Evolutionary conservation across 2,329 filamentous ascomycete genomes (phyloP).

Genomic region (Peltaster fructicola): DNA sequence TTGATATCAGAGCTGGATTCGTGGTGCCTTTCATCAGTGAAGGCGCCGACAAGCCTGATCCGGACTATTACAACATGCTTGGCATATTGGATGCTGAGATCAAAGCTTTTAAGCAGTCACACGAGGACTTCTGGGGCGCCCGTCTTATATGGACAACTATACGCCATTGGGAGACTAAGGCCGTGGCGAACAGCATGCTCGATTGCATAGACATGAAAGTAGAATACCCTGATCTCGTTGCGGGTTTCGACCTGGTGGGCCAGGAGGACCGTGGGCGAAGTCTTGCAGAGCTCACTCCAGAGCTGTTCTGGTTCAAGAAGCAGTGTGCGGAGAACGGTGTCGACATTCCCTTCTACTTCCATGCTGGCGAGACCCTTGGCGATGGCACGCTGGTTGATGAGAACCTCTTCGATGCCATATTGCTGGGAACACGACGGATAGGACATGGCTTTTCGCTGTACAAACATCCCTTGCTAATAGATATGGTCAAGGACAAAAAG

Average conservation of each 20-base stretch:
- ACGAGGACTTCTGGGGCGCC: constrained; percentile 72
- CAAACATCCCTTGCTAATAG: constrained; percentile 78
- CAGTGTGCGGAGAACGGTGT: constrained; percentile 61
- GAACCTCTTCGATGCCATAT: constrained; percentile 77
- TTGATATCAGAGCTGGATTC: constrained; percentile 67
- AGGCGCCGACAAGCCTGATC: constrained; percentile 46
- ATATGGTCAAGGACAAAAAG: constrained; percentile 74
- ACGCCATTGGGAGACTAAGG: constrained; percentile 43
- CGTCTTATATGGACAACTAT: constrained; percentile 72
- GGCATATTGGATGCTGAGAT: constrained; percentile 62
- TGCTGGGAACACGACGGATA: constrained; percentile 74
- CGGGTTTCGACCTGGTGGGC: constrained; percentile 79
- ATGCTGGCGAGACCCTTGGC: constrained; percentile 76
- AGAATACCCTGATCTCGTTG: constrained; percentile 59
- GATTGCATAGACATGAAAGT: constrained; percentile 70
- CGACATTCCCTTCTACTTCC: constrained; percentile 86
- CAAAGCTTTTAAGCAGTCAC: constrained; percentile 51
- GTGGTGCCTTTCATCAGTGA: constrained; percentile 49
- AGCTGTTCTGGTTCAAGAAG: constrained; percentile 88
- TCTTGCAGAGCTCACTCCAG: constrained; percentile 58
- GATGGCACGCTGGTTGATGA: constrained; percentile 59
- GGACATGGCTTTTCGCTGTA: constrained; percentile 78
- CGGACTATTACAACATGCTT: constrained; percentile 53
- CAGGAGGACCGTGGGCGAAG: constrained; percentile 68
- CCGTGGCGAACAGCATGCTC: constrained; percentile 63